phyloP scores from a whole-genome alignment of 805 yeast species.

The Candida nitratophila region DNA sequence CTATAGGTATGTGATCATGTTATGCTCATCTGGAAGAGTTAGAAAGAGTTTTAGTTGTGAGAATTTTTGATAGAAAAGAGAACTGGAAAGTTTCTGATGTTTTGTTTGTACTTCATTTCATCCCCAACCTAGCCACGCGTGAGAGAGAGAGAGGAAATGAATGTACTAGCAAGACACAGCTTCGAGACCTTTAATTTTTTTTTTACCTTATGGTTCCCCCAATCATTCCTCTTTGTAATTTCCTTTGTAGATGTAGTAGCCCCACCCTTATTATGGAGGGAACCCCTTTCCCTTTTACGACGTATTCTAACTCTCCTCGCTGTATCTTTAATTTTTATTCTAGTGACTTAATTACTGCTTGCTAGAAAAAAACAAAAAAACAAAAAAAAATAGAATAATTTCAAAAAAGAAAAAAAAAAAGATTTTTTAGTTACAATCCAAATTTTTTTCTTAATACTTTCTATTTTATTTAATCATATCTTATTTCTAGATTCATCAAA shows the following conservation, averaged over 20 bases:
- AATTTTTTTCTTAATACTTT: slow-evolving; percentile 2
- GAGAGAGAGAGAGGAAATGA: too few species aligned
- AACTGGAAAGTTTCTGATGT: not conserved
- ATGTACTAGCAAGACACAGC: too few species aligned
- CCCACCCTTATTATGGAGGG: not conserved
- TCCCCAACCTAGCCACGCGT: not conserved
- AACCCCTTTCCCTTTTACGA: too few species aligned
- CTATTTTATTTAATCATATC: not conserved
- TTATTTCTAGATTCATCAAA: not conserved
- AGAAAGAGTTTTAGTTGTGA: not conserved
- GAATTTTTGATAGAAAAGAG: too few species aligned
- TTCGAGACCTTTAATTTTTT: too few species aligned
- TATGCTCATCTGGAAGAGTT: slow-evolving; percentile 1
- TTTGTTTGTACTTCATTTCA: not conserved
- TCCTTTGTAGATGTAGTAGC: not conserved
- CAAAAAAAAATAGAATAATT: not conserved
- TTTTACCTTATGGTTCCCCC: too few species aligned
- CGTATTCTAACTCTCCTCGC: too few species aligned
- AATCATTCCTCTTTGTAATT: not conserved
- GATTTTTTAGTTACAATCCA: not conserved
- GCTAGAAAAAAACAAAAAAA: not conserved
- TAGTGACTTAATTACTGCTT: too few species aligned
- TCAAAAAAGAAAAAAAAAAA: not conserved
- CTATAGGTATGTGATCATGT: not conserved
- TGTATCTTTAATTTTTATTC: too few species aligned